Conservation (phyloP, 1,139 yeast genomes). For the Hemisphaericaspora xylanilytica region DNA sequence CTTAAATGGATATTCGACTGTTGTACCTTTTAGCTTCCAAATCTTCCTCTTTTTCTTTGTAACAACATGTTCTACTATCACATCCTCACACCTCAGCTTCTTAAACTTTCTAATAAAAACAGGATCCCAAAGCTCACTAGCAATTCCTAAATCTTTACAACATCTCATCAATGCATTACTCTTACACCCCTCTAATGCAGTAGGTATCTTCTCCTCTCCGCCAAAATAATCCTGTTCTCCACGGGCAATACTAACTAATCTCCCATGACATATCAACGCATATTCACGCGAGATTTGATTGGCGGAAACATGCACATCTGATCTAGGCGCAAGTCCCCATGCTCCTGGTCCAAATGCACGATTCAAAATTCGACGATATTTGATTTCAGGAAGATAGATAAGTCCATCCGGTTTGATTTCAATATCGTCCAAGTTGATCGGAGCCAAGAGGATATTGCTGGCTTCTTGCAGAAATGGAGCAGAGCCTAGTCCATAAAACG, state of each 20-base stretch:
- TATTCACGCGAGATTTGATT: slow-evolving; percentile 76
- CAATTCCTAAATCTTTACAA: slow-evolving; percentile 94
- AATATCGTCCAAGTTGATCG: slow-evolving; percentile 65
- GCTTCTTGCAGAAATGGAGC: slow-evolving; percentile 66
- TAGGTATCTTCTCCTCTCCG: slow-evolving; percentile 78
- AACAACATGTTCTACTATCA: slow-evolving; percentile 79
- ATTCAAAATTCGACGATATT: slow-evolving; percentile 84
- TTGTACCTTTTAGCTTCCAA: slow-evolving; percentile 67
- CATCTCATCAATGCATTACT: slow-evolving; percentile 97
- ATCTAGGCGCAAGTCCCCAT: slow-evolving; percentile 96
- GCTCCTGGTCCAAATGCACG: slow-evolving; percentile 97
- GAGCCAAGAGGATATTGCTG: slow-evolving; percentile 57
- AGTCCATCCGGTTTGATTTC: slow-evolving; percentile 96
- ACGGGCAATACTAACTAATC: slow-evolving; percentile 86
- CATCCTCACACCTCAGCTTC: slow-evolving; percentile 71
- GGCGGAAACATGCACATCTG: slow-evolving; percentile 73
- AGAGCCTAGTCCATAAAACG: slow-evolving; percentile 80
- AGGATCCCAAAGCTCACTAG: slow-evolving; percentile 98
- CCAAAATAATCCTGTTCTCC: slow-evolving; percentile 95
- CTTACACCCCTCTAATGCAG: slow-evolving; percentile 97
- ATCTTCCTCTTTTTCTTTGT: slow-evolving; percentile 83
- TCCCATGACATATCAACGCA: slow-evolving; percentile 82
- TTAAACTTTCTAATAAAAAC: slow-evolving; percentile 80
- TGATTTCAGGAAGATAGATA: slow-evolving; percentile 88
- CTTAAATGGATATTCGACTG: slow-evolving; percentile 60